Evolutionary conservation across 2,329 filamentous ascomycete species (phyloP), one percentile per base, ranked within the genome.

Genomic region (Fusarium sp.): DNA sequence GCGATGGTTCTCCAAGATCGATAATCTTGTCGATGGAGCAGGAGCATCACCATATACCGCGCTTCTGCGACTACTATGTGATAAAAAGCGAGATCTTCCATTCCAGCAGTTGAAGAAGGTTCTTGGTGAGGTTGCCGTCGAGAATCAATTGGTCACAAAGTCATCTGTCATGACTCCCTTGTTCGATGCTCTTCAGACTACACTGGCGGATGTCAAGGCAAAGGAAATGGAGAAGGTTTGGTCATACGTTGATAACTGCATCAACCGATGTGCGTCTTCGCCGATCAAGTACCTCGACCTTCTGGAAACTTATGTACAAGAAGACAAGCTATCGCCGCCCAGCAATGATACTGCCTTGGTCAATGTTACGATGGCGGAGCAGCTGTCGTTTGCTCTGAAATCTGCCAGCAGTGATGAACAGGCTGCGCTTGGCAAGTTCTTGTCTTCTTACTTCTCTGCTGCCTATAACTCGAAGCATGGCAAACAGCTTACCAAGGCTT

Each of bases 261-360:
- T 93, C 55, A 89, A 88, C 30, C 88, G 94, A 25, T 92, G 93
- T 71, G 90, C 90, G 18, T 89, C 82, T 4, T 90, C 91, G 25
- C 92, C 93, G 0, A 90, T 97, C 75, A 97, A 93, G 76, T 95
- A 97, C 74, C 88, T 96, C 28, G 92, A 96, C 65, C 83, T 89
- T 74, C 79, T 93, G 27, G 85, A 89, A 56, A 85, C 88, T 42
- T 78, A 78, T 34, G 49, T 75, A 6, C 71, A 72, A 5, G 75
- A 76, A 14, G 73, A 73, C 45, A 68, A 77, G 42, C 70, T 79
- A n/a, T 67, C 76, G 4, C 40, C 59, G 3, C 54, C 71, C 6
- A 54, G 55, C 12, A n/a, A 71, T 47, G 23, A 72, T 71, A 48
- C 75, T 13, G 93, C 92, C 71, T 85, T 93, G 20, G 74, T 97